Base-by-base conservation (phyloP, 164 flowering plant genomes). In the Akebia trifoliata region DNA sequence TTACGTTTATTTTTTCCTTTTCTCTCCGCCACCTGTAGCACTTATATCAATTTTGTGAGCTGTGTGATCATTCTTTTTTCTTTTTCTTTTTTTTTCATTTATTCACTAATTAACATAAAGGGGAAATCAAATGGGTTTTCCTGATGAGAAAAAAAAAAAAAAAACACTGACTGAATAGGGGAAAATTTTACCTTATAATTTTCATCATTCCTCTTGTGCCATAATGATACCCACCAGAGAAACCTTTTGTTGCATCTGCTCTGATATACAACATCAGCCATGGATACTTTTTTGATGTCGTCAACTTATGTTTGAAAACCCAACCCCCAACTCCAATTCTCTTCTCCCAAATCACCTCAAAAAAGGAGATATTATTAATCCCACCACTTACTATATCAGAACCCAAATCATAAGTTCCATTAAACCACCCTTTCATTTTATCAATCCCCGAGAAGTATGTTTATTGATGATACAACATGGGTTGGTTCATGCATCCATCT, bases 251-350 rank as follows among this genome's bases (percentile, higher is more conserved):
- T 31, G 96, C 86, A 67, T 88, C 96, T 65, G 96, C 86, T 68
- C 92, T 80, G 29, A 88, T 78, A 64, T 88, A 88, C 69, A 88
- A 55, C 96, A 88, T 88, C 50, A 88, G 69, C 96, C 92, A 85
- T 34, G 92, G 96, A 65, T 85, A 88, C 65, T 83, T 82, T 57
- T 70, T 63, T 12, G 95, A 77, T 39, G 92, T 87, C 53, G 73
- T 83, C 56, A 87, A 69, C 67, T 76, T 81, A 53, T 87, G 82
- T 8, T 53, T 67, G 54, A 87, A 76, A 17, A 69, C 75, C 95
- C 92, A 87, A 54, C 86, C 70, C 9, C 85, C 85, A 43, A 32
- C 61, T 42, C 81, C 82, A 35, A 77, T 59, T 55, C 68, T 80
- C 75, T 87, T 87, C 74, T 82, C 80, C 92, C 95, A 87, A 49